Evolutionary conservation across 805 yeast genomes (phyloP).

Genomic region (Kazachstania psychrophila): DNA sequence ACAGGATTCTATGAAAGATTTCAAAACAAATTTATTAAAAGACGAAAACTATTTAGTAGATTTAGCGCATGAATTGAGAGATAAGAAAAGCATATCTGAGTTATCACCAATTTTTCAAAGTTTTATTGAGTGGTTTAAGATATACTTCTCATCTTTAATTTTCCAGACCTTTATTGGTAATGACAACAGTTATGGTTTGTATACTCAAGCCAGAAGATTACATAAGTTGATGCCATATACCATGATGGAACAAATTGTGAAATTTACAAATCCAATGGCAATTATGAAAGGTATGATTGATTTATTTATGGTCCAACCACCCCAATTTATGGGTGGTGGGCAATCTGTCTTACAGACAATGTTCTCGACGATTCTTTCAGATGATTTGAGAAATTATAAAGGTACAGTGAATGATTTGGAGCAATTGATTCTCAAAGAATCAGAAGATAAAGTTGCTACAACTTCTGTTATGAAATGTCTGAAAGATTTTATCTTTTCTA

Average conservation of each 20-base stretch:
- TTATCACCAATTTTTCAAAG: conserved; percentile 59
- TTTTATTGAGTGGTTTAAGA: conserved; percentile 72
- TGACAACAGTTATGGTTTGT: conserved; percentile 71
- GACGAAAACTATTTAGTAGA: conserved; percentile 47
- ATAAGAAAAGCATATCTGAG: conserved; percentile 41
- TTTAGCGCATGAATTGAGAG: conserved; percentile 59
- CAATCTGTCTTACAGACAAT: conserved; percentile 63
- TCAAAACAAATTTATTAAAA: conserved; percentile 45
- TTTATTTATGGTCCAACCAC: conserved; percentile 70
- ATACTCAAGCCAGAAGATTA: conserved; percentile 57
- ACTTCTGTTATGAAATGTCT: conserved; percentile 24
- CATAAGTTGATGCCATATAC: conserved; percentile 76
- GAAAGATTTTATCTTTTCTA: conserved; percentile 22
- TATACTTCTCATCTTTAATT: conserved; percentile 76
- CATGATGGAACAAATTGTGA: conserved; percentile 64
- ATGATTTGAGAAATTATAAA: conserved; percentile 59
- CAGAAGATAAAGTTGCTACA: conserved; percentile 15
- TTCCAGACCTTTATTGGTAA: conserved; percentile 73
- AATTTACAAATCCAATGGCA: conserved; percentile 79
- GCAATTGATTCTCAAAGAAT: conserved; percentile 23
- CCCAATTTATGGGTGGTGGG: conserved; percentile 35
- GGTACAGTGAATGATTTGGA: conserved; percentile 42
- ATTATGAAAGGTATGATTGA: conserved; percentile 75
- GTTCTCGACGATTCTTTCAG: conserved; percentile 62
- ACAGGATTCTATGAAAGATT: conserved; percentile 47